phyloP scores from a whole-genome alignment of 2,329 filamentous ascomycete genomes.

The Ilyonectria robusta region DNA sequence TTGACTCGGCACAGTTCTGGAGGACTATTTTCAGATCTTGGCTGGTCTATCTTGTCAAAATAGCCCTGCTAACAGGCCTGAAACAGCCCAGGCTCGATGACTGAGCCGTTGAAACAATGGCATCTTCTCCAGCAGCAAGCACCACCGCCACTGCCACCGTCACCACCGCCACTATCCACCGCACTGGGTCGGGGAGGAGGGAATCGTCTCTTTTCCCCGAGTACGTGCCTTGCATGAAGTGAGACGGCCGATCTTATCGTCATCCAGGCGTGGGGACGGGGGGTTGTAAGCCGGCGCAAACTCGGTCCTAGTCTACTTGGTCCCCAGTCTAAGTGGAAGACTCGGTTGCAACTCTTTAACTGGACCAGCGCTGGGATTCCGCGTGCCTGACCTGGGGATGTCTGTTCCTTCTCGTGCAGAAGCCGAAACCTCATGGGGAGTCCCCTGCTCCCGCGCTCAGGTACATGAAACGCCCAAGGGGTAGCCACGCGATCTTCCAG shows the following conservation, averaged over 20 bases:
- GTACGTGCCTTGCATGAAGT: slow-evolving; percentile 23
- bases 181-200: slow-evolving; percentile 8
- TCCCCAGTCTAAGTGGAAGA: slow-evolving; percentile 14
- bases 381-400: background rate
- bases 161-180: slow-evolving; percentile 21
- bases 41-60: slow-evolving; percentile 15
- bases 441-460: slow-evolving; percentile 30
- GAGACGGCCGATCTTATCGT: slow-evolving; percentile 26
- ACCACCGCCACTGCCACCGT: slow-evolving; percentile 21
- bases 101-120: slow-evolving; percentile 27
- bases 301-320: background rate
- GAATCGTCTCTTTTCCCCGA: slow-evolving; percentile 5
- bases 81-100: slow-evolving; percentile 28
- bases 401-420: slow-evolving; percentile 36
- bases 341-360: background rate
- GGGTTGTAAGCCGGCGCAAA: slow-evolving; percentile 20
- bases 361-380: background rate
- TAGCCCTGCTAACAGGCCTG: slow-evolving; percentile 22
- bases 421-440: slow-evolving; percentile 39
- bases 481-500: slow-evolving; percentile 43
- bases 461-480: slow-evolving; percentile 45
- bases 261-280: slow-evolving; percentile 16
- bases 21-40: slow-evolving; percentile 21
- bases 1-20: slow-evolving; percentile 12
- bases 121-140: slow-evolving; percentile 14